Conservation (phyloP, 2,329 filamentous ascomycete species). For the Lachnellula arida region DNA sequence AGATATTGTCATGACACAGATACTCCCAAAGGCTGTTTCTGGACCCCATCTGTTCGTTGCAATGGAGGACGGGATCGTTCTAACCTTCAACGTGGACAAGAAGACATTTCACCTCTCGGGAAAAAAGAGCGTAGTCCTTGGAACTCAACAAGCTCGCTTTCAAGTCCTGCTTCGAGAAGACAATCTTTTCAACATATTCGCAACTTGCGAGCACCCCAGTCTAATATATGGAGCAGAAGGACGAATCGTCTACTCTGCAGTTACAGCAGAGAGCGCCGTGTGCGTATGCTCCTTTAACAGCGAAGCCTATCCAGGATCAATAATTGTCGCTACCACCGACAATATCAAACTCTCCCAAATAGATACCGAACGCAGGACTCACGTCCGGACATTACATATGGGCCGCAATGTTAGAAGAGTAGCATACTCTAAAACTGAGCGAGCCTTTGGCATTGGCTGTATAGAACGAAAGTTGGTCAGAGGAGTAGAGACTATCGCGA, state of each 20-base stretch:
- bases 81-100: slow-evolving; percentile 71
- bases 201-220: slow-evolving; percentile 89
- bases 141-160: slow-evolving; percentile 78
- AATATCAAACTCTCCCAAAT: slow-evolving; percentile 77
- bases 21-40: slow-evolving; percentile 56
- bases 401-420: slow-evolving; percentile 81
- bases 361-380: slow-evolving; percentile 80
- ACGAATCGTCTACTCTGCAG: slow-evolving; percentile 85
- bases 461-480: slow-evolving; percentile 68
- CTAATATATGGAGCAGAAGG: slow-evolving; percentile 88
- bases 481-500: slow-evolving; percentile 71
- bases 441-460: slow-evolving; percentile 82
- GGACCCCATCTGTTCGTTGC: slow-evolving; percentile 79
- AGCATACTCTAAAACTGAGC: slow-evolving; percentile 74
- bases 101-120: slow-evolving; percentile 59
- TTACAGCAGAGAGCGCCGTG: slow-evolving; percentile 81
- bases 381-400: slow-evolving; percentile 76
- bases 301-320: slow-evolving; percentile 72
- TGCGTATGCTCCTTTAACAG: slow-evolving; percentile 79
- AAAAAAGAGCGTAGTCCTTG: slow-evolving; percentile 77
- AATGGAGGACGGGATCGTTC: slow-evolving; percentile 86
- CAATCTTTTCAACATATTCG: slow-evolving; percentile 75
- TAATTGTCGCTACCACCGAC: slow-evolving; percentile 72
- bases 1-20: slow-evolving; percentile 72
- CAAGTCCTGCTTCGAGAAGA: slow-evolving; percentile 67